These are phyloP conservation scores for Pisolithus marmoratus DNA, from an alignment of 768 basidiomycete genomes.

Conservation along the genomic window DNA sequence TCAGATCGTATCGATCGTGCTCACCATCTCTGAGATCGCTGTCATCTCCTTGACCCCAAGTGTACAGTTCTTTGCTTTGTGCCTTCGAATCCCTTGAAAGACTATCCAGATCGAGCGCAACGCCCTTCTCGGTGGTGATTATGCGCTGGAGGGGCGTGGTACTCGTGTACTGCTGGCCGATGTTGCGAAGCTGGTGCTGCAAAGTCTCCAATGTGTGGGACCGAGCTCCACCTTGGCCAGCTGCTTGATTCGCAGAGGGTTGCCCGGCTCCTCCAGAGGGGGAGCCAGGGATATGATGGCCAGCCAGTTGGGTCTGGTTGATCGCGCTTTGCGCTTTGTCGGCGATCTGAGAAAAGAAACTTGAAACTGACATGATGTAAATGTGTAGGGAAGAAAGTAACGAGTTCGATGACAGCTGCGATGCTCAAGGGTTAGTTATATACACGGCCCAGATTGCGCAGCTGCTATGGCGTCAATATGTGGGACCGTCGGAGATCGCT, in stretches of 20 bases:
- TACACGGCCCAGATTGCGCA: not conserved
- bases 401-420: not conserved
- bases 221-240: conserved; percentile 39
- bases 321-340: conserved; percentile 75
- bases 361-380: conserved; percentile 49
- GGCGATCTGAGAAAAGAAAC: conserved; percentile 60
- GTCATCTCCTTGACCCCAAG: conserved; percentile 71
- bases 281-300: conserved; percentile 48
- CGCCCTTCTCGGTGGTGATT: conserved; percentile 72
- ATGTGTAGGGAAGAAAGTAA: conserved; percentile 10
- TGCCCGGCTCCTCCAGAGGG: conserved; percentile 31
- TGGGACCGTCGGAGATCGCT: not conserved
- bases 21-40: conserved; percentile 74
- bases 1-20: conserved; percentile 10
- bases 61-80: conserved; percentile 80
- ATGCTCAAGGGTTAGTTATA: not conserved
- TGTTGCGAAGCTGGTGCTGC: conserved; percentile 64
- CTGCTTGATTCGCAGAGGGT: conserved; percentile 36
- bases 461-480: not conserved
- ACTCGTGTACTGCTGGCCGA: conserved; percentile 72
- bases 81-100: conserved; percentile 60
- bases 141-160: conserved; percentile 70
- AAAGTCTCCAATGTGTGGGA: conserved; percentile 55
- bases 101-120: conserved; percentile 69
- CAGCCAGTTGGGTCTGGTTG: conserved; percentile 53